Evolutionary conservation across 164 flowering plant genomes (phyloP), one percentile per base, ranked within the genome.

Genomic region (Cinnamomum chago): DNA sequence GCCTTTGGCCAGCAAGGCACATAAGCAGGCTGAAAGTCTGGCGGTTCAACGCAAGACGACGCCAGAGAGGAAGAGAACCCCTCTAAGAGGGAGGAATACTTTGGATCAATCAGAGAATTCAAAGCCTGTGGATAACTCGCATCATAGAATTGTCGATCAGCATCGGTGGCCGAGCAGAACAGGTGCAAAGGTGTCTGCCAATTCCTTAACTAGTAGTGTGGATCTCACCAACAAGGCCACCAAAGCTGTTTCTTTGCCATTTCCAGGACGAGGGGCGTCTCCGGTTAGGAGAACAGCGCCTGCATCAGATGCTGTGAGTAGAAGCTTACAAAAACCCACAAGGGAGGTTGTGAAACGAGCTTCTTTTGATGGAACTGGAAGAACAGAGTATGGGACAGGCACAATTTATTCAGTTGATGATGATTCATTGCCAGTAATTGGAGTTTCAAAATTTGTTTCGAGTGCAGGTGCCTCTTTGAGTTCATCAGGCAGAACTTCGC

Each of bases 31-130:
- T 24, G 92, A 87, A 70, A 77, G 80, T 18, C 78, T 87, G 5
- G 60, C 79, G 17, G 67, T 64, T 68, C 80, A 82, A 17, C 65
- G 92, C 25, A 90, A 89, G 84, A 74, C 82, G 35, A 92, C 91
- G 4, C 93, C 93, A 10, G 95, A 92, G 87, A 89, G 97, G 73
- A 93, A 88, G 80, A 87, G 88, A 77, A 92, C 95, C 71, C 98
- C 97, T 64, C 87, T 89, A 35, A 88, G 86, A 72, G 97, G 97
- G 75, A 95, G 84, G 77, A 90, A 83, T 84, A 77, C 82, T 0
- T 65, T 88, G 69, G 92, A 87, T 80, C 95, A 86, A 65, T 86
- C 87, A 1, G 98, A 94, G 84, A 96, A 94, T 86, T 88, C 93
- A 14, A 92, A 85, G 77, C 98, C 99, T 5, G 76, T 85, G 72